Evolutionary conservation across 306 rosid species (phyloP), one percentile per base, ranked within the genome.

Genomic region (Cicer pinnatifidum): DNA sequence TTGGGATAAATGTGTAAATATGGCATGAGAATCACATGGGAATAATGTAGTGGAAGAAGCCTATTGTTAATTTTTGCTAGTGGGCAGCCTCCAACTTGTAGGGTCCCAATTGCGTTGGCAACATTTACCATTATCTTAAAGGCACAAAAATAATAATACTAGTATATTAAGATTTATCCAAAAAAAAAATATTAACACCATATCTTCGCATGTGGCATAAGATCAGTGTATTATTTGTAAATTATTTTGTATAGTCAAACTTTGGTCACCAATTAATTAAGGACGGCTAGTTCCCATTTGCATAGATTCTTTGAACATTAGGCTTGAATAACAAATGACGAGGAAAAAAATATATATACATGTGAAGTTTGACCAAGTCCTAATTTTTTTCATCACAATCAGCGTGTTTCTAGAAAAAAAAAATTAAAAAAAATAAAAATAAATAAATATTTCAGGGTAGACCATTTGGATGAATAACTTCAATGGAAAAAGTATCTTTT

Each of bases 211-310:
- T 56, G 77, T 59, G 81, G 61, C 81, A 78, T 67, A 77, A 35
- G 76, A 62, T 81, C 83, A 81, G 68, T 33, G 20, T 43, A 58
- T 20, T 61, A 52, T 61, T 75, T 70, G 44, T 39, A 68, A 68
- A 78, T n/a, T 53, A 78, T 23, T 54, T 6, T 47, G 28, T 23
- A 23, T 43, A 68, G 72, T 74, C 41, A 17, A 16, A 79, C 82
- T 69, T 75, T 63, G 75, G 19, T 63, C 68, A 53, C 47, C 76
- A 16, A 37, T 72, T 65, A 16, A 37, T 72, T 65, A 15, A 50
- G 74, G 75, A 77, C 79, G 75, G 82, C 67, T 80, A 56, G 72
- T 41, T 65, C 75, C 72, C 62, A 77, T 76, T 44, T 75, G 69
- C 16, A 6, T 1, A 50, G 81, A 77, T 69, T 66, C 82, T 80